Evolutionary conservation across 352 stramenopile genomes (phyloP), one percentile per base, ranked within the genome.

Genomic region (Phytopythium oedochilum): DNA sequence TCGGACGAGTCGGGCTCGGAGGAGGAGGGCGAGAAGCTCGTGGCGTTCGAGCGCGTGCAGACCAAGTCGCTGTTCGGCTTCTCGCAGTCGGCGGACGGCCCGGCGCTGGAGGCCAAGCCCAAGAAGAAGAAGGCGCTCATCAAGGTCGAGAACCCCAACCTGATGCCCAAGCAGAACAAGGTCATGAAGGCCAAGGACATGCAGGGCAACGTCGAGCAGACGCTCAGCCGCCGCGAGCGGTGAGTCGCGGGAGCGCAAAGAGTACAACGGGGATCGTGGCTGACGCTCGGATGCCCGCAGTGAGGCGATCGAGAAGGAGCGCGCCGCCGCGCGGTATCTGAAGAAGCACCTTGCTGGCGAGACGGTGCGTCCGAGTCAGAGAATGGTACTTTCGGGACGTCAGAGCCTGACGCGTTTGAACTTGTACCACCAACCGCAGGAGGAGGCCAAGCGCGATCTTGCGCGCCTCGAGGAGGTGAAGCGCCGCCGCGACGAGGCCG

Each of bases 111-210:
- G 63, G 63, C 76, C 26, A 71, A 78, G 47, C 72, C 78, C 57
- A 69, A 79, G 63, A 94, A 94, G 73, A 83, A 86, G 34, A 69
- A 66, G 2, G 77, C 69, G 20, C 69, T 92, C 31, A 70, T 92
- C 53, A 84, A 94, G 73, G 77, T 78, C 38, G 63, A 92, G 55
- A 96, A 96, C 78, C 86, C 85, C 8, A 96, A 96, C 66, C 45
- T 73, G 15, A 76, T 68, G 59, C 68, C 83, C 48, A 64, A 57
- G n/a, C 59, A 80, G 54, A 88, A 75, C 62, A 96, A 94, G 71
- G 70, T 89, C 28, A 89, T 94, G 65, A 94, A 94, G 70, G 82
- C 81, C 34, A 94, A 93, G 67, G 85, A 93, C 62, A 85, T 96
- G 64, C 69, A 80, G 34, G 69, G 60, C 3, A 63, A 65, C 46